phyloP scores from a whole-genome alignment of 2,329 filamentous ascomycete species.

The Bertia moriformis region DNA sequence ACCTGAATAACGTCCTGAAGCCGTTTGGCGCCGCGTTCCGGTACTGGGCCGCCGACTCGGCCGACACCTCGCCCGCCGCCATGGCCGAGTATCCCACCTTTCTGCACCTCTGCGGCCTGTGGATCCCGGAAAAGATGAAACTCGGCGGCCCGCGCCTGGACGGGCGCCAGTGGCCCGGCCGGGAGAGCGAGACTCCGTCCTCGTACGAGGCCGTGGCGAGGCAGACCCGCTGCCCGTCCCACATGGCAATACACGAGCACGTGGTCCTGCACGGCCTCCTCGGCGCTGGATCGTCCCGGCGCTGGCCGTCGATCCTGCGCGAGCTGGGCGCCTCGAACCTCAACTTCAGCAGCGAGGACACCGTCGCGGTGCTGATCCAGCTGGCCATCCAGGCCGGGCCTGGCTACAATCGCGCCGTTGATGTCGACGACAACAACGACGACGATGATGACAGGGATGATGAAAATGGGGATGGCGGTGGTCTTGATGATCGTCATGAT shows the following conservation, averaged over 20 bases:
- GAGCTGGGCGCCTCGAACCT: slow-evolving; percentile 35
- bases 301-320: slow-evolving; percentile 30
- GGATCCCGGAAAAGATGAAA: too few species aligned
- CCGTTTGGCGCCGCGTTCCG: slow-evolving; percentile 12
- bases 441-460: too few species aligned
- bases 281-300: slow-evolving; percentile 21
- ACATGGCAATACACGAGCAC: slow-evolving; percentile 31
- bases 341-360: slow-evolving; percentile 33
- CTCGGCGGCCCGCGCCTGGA: slow-evolving; percentile 9
- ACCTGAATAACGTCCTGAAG: slow-evolving; percentile 9
- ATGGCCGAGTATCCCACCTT: slow-evolving; percentile 14
- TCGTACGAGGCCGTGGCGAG: slow-evolving; percentile 27
- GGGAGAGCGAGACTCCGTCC: slow-evolving; percentile 12
- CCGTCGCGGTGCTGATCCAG: slow-evolving; percentile 22
- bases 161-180: slow-evolving; percentile 6
- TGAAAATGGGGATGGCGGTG: too few species aligned
- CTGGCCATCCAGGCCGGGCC: slow-evolving; percentile 30
- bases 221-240: slow-evolving; percentile 26
- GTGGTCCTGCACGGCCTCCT: slow-evolving; percentile 27
- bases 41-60: too few species aligned
- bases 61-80: slow-evolving; percentile 9
- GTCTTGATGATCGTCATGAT: too few species aligned
- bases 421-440: neutral
- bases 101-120: slow-evolving; percentile 15
- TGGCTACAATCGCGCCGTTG: too few species aligned